These are phyloP conservation scores for Trifolium repens DNA, from an alignment of 306 rosid genomes.

Conservation along the genomic window DNA sequence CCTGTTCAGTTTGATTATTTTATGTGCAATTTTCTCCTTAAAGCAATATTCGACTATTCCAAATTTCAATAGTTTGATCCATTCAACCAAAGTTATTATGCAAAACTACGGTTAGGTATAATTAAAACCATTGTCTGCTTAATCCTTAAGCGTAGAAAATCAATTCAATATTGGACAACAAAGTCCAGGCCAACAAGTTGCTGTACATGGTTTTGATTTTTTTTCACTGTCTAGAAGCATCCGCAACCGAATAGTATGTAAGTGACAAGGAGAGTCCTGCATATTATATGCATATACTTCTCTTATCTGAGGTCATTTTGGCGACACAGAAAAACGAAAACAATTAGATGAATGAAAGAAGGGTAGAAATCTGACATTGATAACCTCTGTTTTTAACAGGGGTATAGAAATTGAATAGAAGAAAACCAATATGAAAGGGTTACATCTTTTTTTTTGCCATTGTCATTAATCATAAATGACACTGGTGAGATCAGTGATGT, in stretches of 20 bases:
- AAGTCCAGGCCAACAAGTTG: not conserved
- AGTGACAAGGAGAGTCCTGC: conserved; percentile 2
- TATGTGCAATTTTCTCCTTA: not conserved
- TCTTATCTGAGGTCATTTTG: not conserved
- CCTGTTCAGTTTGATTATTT: not conserved
- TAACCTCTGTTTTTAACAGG: not conserved
- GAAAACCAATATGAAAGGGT: not conserved
- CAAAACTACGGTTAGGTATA: conserved; percentile 13
- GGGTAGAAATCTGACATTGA: not conserved
- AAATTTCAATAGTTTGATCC: not conserved
- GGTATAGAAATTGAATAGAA: not conserved
- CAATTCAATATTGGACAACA: not conserved
- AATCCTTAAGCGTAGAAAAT: not conserved
- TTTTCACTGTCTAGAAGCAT: conserved; percentile 11
- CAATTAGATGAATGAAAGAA: not conserved
- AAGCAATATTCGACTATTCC: not conserved
- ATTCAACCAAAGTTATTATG: not conserved
- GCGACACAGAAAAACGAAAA: not conserved
- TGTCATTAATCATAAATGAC: not conserved
- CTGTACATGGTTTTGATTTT: conserved; percentile 21
- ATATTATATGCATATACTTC: not conserved
- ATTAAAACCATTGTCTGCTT: not conserved
- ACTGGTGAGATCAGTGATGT: not conserved
- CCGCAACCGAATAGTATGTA: not conserved
- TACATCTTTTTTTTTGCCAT: too few relatives aligned